Evolutionary conservation across 2,329 filamentous ascomycete genomes (phyloP).

Genomic region (Aureobasidium sp.): DNA sequence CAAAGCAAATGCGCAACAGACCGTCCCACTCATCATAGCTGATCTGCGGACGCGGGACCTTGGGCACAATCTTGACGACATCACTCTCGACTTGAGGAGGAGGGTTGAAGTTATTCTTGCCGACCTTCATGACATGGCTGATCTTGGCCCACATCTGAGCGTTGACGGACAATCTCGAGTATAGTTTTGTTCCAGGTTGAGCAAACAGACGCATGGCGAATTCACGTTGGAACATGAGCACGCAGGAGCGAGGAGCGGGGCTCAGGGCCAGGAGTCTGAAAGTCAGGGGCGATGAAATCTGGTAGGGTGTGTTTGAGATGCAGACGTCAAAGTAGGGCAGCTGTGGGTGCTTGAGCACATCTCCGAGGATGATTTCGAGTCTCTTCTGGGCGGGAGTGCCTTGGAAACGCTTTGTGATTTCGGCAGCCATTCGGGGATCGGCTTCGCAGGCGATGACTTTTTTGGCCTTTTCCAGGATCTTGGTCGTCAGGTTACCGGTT

Average conservation of each 20-base stretch:
- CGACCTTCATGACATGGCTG: constrained; percentile 77
- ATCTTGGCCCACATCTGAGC: constrained; percentile 84
- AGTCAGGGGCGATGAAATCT: constrained; percentile 84
- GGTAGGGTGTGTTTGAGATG: constrained; percentile 68
- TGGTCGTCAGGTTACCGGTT: constrained; percentile 79
- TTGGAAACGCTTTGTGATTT: constrained; percentile 88
- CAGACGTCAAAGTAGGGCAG: constrained; percentile 74
- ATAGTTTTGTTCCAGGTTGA: constrained; percentile 77
- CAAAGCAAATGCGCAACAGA: constrained; percentile 71
- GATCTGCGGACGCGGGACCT: constrained; percentile 76
- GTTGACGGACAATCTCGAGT: constrained; percentile 85
- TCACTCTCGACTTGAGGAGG: constrained; percentile 88
- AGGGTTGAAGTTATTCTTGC: constrained; percentile 92
- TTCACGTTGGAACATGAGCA: constrained; percentile 96
- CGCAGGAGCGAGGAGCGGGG: constrained; percentile 71
- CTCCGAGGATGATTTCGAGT: constrained; percentile 80
- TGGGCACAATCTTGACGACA: constrained; percentile 83
- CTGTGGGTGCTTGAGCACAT: constrained; percentile 78
- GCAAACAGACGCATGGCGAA: constrained; percentile 88
- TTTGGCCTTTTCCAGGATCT: constrained; percentile 81
- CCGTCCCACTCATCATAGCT: constrained; percentile 95
- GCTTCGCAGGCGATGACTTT: constrained; percentile 81
- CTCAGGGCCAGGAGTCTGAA: constrained; percentile 80
- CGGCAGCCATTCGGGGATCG: constrained; percentile 93
- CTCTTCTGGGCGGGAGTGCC: constrained; percentile 76